These are phyloP conservation scores for Kodamaea arcana DNA, from an alignment of 1,139 yeast genomes.

Conservation along the genomic window DNA sequence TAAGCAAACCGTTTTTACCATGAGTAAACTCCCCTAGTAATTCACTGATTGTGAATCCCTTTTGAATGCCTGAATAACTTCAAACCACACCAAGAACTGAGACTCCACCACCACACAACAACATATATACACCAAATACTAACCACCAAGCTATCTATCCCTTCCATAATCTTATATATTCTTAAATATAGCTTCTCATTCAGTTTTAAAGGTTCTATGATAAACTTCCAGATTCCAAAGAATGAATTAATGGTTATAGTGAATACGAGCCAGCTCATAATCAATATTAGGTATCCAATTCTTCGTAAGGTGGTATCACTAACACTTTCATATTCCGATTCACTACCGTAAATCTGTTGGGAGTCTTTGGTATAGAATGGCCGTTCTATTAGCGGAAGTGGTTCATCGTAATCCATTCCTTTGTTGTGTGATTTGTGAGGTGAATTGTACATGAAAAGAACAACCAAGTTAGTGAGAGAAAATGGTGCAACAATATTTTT, in stretches of 20 bases:
- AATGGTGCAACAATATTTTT: no score
- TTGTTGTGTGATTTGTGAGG: no score
- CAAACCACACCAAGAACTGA: slow-evolving; percentile 73
- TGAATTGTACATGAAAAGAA: no score
- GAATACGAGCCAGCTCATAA: slow-evolving; percentile 39
- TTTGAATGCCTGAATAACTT: slow-evolving; percentile 73
- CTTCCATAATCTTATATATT: slow-evolving; percentile 13
- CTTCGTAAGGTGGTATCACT: slow-evolving; percentile 11
- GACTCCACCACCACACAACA: slow-evolving; percentile 73
- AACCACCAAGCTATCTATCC: slow-evolving; percentile 46
- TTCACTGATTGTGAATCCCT: slow-evolving; percentile 30
- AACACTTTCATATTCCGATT: slow-evolving; percentile 7
- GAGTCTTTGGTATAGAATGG: slow-evolving; percentile 7
- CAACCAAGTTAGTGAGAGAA: no score
- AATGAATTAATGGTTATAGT: slow-evolving; percentile 39
- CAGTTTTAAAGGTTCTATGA: slow-evolving; percentile 29
- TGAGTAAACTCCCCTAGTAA: slow-evolving; percentile 1
- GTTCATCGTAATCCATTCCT: slow-evolving; percentile 8
- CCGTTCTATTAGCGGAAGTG: slow-evolving; percentile 14
- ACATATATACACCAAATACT: slow-evolving; percentile 53
- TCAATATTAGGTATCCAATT: slow-evolving; percentile 38
- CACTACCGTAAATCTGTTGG: slow-evolving; percentile 2
- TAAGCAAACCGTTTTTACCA: no score
- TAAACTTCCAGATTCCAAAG: slow-evolving; percentile 42
- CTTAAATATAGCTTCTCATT: slow-evolving; percentile 13